Base-by-base conservation (phyloP, 2,329 filamentous ascomycete species). In the Phialemoniopsis sp. region DNA sequence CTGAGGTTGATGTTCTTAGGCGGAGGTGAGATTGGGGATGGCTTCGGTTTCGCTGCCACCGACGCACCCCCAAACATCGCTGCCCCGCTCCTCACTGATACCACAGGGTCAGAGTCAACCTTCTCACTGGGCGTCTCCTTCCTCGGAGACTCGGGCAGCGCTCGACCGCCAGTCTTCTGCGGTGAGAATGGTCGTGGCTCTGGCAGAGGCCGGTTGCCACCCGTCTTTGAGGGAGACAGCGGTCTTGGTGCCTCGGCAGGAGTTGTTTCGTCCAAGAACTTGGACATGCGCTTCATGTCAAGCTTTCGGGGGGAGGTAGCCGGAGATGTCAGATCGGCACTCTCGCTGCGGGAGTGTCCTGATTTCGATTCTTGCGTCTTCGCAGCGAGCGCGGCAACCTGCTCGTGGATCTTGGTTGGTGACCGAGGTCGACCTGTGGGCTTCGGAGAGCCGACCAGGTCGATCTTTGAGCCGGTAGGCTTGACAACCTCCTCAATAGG, bases 241-340 rank as follows among this genome's bases (percentile, higher is more conserved):
- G 52, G 51, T 14, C 50, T 48, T 4, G 56, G 50, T 30, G 60
- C 58, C 17, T 49, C 47, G 12, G 50, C 48, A 17, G 39, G 54
- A 9, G 43, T 51, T 16, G 62, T 50, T 32, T 73, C 69, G 41
- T 74, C 73, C 13, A 80, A 47, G 47, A 83, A 82, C 39, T 60
- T 68, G 3, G 78, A 82, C 59, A 80, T 71, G 39, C 77, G 67
- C 55, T 76, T 82, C 55, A 72, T 57, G 48, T 80, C 70, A 15
- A 82, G 60, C 49, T 82, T 80, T 42, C 66, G 70, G 2, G 80
- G 78, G 13, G 78, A 79, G 4, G 68, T 55, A 26, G 21, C 21
- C 21, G 21, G 21, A 6, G 21, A 26, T 6, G 21, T 26, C 6
- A 26, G 21, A 10, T 26, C 21, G 21, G 21, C 21, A 26, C 21